Percentiles rank a stretch among this genome's conserved stretches.
Evolutionary conservation across 768 basidiomycete species (phyloP).

Genomic region (Lactifluus echinatus): DNA sequence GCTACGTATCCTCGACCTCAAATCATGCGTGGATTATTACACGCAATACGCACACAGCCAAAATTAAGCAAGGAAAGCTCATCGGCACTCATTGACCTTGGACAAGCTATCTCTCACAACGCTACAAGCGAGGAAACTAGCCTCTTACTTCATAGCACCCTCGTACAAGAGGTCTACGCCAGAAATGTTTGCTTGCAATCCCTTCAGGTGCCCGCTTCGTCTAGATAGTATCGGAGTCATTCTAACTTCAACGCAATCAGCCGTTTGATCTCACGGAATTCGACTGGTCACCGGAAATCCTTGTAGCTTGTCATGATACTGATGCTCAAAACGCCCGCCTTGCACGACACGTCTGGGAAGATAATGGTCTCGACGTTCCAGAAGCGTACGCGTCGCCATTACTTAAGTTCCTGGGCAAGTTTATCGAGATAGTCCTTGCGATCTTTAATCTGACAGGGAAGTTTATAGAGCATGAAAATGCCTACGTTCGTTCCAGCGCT

Average conservation of each 20-base stretch:
- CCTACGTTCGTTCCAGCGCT: constrained; percentile 67
- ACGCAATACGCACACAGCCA: constrained; percentile 68
- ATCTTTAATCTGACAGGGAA: neutral
- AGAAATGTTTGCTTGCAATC: constrained; percentile 86
- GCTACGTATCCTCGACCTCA: constrained; percentile 63
- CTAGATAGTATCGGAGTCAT: neutral
- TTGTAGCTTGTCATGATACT: constrained; percentile 83
- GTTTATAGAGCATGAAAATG: constrained; percentile 60
- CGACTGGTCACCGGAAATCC: constrained; percentile 85
- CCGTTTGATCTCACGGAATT: constrained; percentile 91
- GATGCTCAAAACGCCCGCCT: constrained; percentile 83
- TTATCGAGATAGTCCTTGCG: neutral
- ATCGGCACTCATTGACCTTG: constrained; percentile 69
- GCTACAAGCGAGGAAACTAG: constrained; percentile 55
- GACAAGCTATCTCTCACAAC: constrained; percentile 63
- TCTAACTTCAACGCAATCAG: constrained; percentile 31
- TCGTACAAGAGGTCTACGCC: constrained; percentile 82
- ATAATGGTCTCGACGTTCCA: constrained; percentile 85
- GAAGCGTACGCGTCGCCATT: constrained; percentile 55
- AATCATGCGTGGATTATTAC: constrained; percentile 60
- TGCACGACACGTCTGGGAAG: constrained; percentile 83
- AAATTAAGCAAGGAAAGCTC: constrained; percentile 78
- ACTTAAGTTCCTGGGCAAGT: constrained; percentile 59
- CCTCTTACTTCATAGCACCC: constrained; percentile 61
- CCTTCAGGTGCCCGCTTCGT: constrained; percentile 52